A percentile compares a stretch with the other conserved stretches of the same genome.
Evolutionary conservation across 805 yeast genomes (phyloP).

Genomic region (Ogataea salicorniae): DNA sequence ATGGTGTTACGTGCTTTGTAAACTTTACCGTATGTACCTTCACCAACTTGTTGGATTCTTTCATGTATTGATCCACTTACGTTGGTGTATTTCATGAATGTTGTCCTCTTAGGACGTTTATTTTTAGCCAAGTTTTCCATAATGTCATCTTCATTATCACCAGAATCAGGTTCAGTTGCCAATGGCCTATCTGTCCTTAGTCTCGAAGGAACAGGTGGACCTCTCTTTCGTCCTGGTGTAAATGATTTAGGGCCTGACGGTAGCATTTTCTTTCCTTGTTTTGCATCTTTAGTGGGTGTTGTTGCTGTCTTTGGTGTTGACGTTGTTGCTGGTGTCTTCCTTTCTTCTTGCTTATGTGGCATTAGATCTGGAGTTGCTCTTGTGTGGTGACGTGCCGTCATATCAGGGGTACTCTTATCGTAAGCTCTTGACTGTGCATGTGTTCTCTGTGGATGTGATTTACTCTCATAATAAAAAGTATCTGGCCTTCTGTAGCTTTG

Average conservation of each 20-base stretch:
- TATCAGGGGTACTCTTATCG: too few relatives aligned
- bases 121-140: neutral
- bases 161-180: too few relatives aligned
- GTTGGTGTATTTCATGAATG: constrained; percentile 18
- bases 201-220: neutral
- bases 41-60: constrained; percentile 89
- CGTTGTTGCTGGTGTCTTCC: neutral
- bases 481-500: too few relatives aligned
- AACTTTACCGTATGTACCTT: constrained; percentile 97
- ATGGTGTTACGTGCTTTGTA: constrained; percentile 74
- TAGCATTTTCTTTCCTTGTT: neutral
- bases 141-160: neutral
- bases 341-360: too few relatives aligned
- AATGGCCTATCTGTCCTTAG: too few relatives aligned
- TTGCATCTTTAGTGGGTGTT: neutral
- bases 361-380: too few relatives aligned
- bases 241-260: neutral
- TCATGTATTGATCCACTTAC: constrained; percentile 46
- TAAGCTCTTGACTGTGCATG: too few relatives aligned
- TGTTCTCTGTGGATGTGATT: too few relatives aligned
- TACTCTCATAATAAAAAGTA: too few relatives aligned
- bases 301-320: neutral
- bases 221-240: neutral
- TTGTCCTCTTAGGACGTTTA: constrained; percentile 2
- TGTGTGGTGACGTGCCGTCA: too few relatives aligned